These are phyloP conservation scores for Pelargonium australe DNA, from an alignment of 441 rosid genomes.

Conservation along the genomic window DNA sequence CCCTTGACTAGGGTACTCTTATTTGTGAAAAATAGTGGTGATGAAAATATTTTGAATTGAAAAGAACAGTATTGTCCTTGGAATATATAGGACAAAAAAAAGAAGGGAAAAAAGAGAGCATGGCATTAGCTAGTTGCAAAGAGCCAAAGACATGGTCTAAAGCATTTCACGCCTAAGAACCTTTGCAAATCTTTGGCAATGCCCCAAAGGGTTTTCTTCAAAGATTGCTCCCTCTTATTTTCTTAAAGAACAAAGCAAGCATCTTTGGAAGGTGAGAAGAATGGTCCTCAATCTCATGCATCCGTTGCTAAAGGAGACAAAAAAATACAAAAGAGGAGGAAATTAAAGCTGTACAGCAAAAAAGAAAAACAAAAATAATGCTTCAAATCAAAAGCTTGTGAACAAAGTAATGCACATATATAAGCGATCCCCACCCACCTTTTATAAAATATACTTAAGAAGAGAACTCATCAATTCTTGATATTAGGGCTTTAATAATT, in stretches of 20 bases:
- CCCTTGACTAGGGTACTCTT: slow-evolving; percentile 19
- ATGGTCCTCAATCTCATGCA: slow-evolving; percentile 16
- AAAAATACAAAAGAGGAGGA: background rate
- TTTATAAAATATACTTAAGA: background rate
- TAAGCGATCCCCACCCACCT: background rate
- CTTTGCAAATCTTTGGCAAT: slow-evolving; percentile 31
- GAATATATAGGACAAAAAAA: slow-evolving; percentile 1
- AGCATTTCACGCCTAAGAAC: slow-evolving; percentile 3
- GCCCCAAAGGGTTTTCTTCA: slow-evolving; percentile 23
- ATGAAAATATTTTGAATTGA: background rate
- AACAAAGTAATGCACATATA: slow-evolving; percentile 11
- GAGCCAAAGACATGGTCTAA: background rate
- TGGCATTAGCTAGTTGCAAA: slow-evolving; percentile 8
- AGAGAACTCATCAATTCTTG: background rate
- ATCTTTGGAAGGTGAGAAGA: slow-evolving; percentile 19
- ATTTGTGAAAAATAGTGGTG: slow-evolving; percentile 5
- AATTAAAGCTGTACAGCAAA: slow-evolving; percentile 3
- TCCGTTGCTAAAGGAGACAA: slow-evolving; percentile 17
- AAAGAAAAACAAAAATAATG: slow-evolving; percentile 6
- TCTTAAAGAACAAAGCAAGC: slow-evolving; percentile 20
- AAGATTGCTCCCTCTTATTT: slow-evolving; percentile 19
- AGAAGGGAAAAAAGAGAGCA: slow-evolving; percentile 12
- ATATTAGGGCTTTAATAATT: background rate
- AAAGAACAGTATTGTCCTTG: background rate
- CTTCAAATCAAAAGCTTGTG: slow-evolving; percentile 14